Evolutionary conservation across 2,329 filamentous ascomycete genomes (phyloP), one percentile per base, ranked within the genome.

Genomic region (Calonectria pteridis): DNA sequence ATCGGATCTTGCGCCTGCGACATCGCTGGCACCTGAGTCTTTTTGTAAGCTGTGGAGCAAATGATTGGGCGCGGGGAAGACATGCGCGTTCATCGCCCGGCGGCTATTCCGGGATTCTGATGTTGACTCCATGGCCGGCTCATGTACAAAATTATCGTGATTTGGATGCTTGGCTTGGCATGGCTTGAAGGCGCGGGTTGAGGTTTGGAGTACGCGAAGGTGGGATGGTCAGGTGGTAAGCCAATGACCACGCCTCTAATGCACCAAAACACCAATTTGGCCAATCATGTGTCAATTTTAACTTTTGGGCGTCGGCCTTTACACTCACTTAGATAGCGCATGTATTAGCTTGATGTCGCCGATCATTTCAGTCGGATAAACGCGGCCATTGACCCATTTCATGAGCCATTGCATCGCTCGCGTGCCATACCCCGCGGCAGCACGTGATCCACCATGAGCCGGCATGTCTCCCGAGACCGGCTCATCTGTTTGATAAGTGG

Each of bases 1-100:
- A 72, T 49, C 70, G 70, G 23, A 72, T 64, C 65, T 72, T 72
- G 65, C 70, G 70, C 37, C 49, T 40, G 13, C 70, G 70, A 53
- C 70, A 72, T 40, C 70, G 70, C 23, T 72, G 33, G 40, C 70
- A 72, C 18, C 70, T 72, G 29, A 49, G 49, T 18, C 18, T 31
- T 26, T 35, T 53, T 23, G 62, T 72, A 16, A 72, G 69, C n/a
- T 11, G 50, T 13, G 31, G 35, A 14, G 11, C 18, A 20, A 49
- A n/a, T 23, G 20, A 33, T 33, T 64, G 40, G 37, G 26, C 7
- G 4, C 6, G 29, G 33, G n/a, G 18, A 9, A 9, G 37, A 68
- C 70, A 20, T 64, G 67, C 70, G 65, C 70, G 46, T 64, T 72
- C 23, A 58, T 72, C 11, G 55, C 70, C 53, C 70, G 55, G 1